A percentile compares a stretch with the other conserved stretches of the same genome.
Evolutionary conservation across 768 basidiomycete genomes (phyloP).

Genomic region (Rhizopogon salebrosus): DNA sequence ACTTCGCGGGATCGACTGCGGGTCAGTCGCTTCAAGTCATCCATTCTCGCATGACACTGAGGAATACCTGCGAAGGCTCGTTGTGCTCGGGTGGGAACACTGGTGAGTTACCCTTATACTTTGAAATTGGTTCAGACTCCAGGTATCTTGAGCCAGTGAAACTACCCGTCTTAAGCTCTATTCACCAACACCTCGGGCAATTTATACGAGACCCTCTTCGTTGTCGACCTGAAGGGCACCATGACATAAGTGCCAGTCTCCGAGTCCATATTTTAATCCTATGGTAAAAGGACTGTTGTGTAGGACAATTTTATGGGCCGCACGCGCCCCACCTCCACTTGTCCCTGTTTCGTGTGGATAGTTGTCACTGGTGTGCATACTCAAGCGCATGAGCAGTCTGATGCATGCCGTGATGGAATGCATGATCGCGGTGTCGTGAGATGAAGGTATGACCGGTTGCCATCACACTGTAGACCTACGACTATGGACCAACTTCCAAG

Average conservation of each 20-base stretch:
- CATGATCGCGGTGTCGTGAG: constrained; percentile 5
- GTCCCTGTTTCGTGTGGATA: too few species aligned
- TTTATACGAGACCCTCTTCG: constrained; percentile 11
- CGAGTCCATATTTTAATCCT: too few species aligned
- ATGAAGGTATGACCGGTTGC: constrained; percentile 13
- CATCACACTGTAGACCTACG: not conserved
- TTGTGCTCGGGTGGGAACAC: constrained; percentile 13
- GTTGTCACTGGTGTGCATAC: too few species aligned
- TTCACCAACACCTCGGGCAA: constrained; percentile 13
- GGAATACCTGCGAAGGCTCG: constrained; percentile 4
- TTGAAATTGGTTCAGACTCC: too few species aligned
- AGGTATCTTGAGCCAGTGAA: constrained; percentile 8
- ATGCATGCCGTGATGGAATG: too few species aligned
- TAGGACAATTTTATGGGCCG: too few species aligned
- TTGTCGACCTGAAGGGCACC: not conserved
- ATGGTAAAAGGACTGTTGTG: too few species aligned
- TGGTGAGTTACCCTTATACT: not conserved
- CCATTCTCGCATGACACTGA: not conserved
- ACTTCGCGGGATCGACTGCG: constrained; percentile 6
- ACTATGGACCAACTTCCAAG: constrained; percentile 6
- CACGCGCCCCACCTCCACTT: too few species aligned
- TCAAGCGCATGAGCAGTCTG: too few species aligned
- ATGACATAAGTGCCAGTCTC: too few species aligned
- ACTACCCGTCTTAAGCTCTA: too few species aligned
- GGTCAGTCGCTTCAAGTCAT: constrained; percentile 11